These are phyloP conservation scores for Phlebiopsis flavidoalba DNA, from an alignment of 768 basidiomycete species.

Conservation along the genomic window DNA sequence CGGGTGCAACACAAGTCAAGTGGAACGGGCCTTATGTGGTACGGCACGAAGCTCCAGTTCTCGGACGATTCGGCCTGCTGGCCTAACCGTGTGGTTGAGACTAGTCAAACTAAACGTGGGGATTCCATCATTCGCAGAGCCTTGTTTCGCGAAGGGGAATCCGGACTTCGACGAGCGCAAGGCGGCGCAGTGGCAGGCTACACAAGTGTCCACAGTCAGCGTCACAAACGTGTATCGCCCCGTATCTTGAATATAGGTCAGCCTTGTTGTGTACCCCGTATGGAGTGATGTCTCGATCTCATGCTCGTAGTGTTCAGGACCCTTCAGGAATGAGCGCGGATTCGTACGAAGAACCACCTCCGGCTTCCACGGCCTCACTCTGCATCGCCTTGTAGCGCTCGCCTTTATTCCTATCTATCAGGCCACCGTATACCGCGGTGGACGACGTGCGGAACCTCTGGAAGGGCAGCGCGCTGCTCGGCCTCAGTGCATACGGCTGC, in stretches of 20 bases:
- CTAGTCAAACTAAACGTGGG: conserved; percentile 93
- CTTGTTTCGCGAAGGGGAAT: conserved; percentile 48
- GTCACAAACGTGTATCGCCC: conserved; percentile 76
- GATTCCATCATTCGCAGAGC: conserved; percentile 61
- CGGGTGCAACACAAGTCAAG: too few species aligned
- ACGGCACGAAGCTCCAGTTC: conserved; percentile 30
- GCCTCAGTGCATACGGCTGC: conserved; percentile 69
- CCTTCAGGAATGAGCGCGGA: conserved; percentile 64
- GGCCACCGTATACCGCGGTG: conserved; percentile 46
- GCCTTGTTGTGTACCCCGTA: neutral
- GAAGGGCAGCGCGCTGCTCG: conserved; percentile 51
- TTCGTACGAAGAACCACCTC: conserved; percentile 48
- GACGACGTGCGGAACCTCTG: conserved; percentile 61
- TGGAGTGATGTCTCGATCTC: neutral
- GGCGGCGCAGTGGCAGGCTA: conserved; percentile 72
- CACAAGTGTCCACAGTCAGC: conserved; percentile 81
- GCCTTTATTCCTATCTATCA: conserved; percentile 77
- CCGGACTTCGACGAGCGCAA: conserved; percentile 60
- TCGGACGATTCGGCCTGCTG: too few species aligned
- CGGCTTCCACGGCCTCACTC: conserved; percentile 61
- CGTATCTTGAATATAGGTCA: conserved; percentile 74
- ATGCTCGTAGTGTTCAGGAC: too few species aligned
- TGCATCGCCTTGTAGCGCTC: conserved; percentile 59
- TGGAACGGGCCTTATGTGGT: conserved; percentile 78
- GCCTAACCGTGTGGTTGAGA: too few species aligned